A percentile compares a stretch with the other conserved stretches of the same genome.
Evolutionary conservation across 306 rosid genomes (phyloP).

Genomic region (Geum urbanum): DNA sequence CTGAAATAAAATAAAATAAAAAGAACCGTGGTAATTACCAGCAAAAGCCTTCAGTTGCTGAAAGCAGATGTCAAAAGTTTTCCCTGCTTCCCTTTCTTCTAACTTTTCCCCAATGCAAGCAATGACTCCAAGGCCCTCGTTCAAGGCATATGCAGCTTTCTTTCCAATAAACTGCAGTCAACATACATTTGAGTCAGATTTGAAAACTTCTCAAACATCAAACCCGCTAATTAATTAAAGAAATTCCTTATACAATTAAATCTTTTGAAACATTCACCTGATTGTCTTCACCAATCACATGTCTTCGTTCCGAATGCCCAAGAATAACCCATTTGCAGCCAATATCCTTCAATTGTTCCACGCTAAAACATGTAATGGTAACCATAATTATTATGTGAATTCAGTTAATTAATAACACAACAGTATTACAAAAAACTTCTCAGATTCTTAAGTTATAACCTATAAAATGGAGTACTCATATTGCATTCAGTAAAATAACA

Average conservation of each 20-base stretch:
- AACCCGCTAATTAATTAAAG: background rate
- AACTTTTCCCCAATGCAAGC: conserved; percentile 94
- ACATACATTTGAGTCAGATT: conserved; percentile 33
- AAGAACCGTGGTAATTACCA: conserved; percentile 39
- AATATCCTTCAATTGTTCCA: conserved; percentile 84
- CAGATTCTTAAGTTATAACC: background rate
- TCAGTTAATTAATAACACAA: conserved; percentile 5
- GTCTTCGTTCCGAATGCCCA: conserved; percentile 97
- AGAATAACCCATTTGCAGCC: conserved; percentile 97
- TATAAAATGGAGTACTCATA: background rate
- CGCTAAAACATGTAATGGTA: conserved; percentile 46
- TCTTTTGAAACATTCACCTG: conserved; percentile 55
- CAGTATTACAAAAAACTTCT: no score
- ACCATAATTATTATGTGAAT: background rate
- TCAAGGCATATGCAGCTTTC: conserved; percentile 97
- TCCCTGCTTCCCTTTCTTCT: conserved; percentile 94
- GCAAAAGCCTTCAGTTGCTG: conserved; percentile 88
- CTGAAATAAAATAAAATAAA: conserved; percentile 14
- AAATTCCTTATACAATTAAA: background rate
- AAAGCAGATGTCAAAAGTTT: conserved; percentile 80
- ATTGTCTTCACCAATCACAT: conserved; percentile 87
- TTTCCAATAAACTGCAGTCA: conserved; percentile 82
- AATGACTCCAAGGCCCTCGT: conserved; percentile 87
- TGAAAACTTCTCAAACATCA: conserved; percentile 15
- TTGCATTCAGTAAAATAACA: background rate